Base-by-base conservation (phyloP, 2,329 filamentous ascomycete genomes). In the Penicillium sclerotiorum region DNA sequence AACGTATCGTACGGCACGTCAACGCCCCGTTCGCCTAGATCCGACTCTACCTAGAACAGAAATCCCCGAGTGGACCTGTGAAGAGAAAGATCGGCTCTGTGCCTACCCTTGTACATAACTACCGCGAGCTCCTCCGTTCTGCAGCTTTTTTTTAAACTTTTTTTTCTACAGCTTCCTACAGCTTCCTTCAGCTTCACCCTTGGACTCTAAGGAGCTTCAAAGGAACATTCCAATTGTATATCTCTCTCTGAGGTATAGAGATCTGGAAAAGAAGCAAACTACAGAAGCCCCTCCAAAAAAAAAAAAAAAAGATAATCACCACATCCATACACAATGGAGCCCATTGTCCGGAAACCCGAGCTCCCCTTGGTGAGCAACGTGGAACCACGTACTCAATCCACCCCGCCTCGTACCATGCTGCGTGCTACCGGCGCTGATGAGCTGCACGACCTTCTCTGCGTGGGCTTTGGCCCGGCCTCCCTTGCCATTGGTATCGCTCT, bases 391-490 rank as follows among this genome's bases (percentile, higher is more conserved):
- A 40, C 54, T 8, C 60, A 66, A 17, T 20, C 53, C 36, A 51
- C 56, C n/a, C 30, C 54, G 13, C 41, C 41, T 32, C 50, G 53
- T 32, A 80, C 79, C 9, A 72, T 76, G 51, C 73, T 87, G 13
- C 75, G 70, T 44, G 73, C 80, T n/a, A 77, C 80, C 2, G 72
- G 78, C 21, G 69, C 79, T 45, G 80, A 86, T 56, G 82, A 88
- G 42, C 75, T 90, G 25, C 87, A 92, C 68, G 93, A 97, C 70
- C 78, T 97, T 45, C 77, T 97, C 59, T 96, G 91, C 71, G 84
- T 96, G 48, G 93, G 93, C 20, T 97, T 97, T 67, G 93, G 93
- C 7, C 93, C 93, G 17, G 93, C 93, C 22, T 94, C 90, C 52
- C 79, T 97, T 28, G 87, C 92, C 15, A 88, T 97, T 55, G 93